Evolutionary conservation across 1,139 yeast genomes (phyloP), one percentile per base, ranked within the genome.

Genomic region (Hyphopichia burtonii): DNA sequence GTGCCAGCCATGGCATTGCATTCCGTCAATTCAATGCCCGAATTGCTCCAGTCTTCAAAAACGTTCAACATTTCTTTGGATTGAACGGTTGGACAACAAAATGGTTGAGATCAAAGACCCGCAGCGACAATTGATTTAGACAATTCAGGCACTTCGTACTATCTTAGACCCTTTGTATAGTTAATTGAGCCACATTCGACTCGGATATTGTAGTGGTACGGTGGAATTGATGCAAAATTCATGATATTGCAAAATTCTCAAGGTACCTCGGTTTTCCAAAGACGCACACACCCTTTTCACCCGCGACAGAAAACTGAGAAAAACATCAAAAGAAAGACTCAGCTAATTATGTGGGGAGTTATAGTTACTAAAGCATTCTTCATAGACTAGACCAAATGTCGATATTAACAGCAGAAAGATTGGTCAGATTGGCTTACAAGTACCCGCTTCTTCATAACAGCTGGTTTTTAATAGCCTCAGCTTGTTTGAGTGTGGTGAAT

Each of bases 391-490:
- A 20, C 23, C 23, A 20, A 8, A 38, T 38, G 41, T 3, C 41
- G 9, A 55, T 75, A 2, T 59, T 86, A 10, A 85, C 84, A 3
- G 74, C 91, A 0, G 83, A 82, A 46, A 68, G 93, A 46, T 70
- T 88, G 18, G 75, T 76, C 0, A 71, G 71, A 44, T 63, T 89
- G 31, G 83, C 69, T 66, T 88, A 47, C 65, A 72, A 58, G 59
- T 86, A 59, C 53, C 78, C 63, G 46, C 63, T 53, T 14, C 63
- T 73, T 35, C 70, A 68, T 52, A 64, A 59, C 49, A 59, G 78
- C 23, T 90, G 97, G 96, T 87, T 46, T 56, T 68, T 74, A 37
- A 68, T 89, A 16, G 93, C 96, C 0, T 87, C 95, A 14, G 88
- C 94, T 0, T 80, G 95, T 18, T 74, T 90, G 44, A 81, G 93